Evolutionary conservation across 1,284 basidiomycete species (phyloP).

Genomic region (Papiliotrema flavescens): DNA sequence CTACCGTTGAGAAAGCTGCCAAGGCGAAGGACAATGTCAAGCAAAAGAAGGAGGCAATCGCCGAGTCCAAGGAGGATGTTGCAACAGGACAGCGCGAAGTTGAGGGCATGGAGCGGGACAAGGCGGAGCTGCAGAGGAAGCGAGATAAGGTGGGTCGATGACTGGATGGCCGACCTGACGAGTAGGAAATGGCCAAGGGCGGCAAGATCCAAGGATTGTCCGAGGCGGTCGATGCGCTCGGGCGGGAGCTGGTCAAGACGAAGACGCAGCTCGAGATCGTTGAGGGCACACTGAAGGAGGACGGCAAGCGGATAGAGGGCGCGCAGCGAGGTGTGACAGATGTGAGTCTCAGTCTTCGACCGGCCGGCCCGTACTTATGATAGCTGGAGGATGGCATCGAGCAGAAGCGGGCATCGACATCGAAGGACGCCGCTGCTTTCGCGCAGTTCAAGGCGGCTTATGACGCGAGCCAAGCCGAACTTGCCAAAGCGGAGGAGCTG

Average conservation of each 20-base stretch:
- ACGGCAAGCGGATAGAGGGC: slow-evolving; percentile 61
- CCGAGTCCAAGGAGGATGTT: slow-evolving; percentile 44
- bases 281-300: slow-evolving; percentile 71
- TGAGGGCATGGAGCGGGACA: slow-evolving; percentile 57
- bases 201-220: slow-evolving; percentile 76
- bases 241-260: slow-evolving; percentile 81
- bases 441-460: slow-evolving; percentile 60
- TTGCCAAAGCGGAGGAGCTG: slow-evolving; percentile 82
- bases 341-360: slow-evolving; percentile 51
- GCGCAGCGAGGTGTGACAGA: slow-evolving; percentile 61
- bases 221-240: slow-evolving; percentile 71
- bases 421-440: slow-evolving; percentile 46
- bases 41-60: slow-evolving; percentile 37
- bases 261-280: slow-evolving; percentile 85
- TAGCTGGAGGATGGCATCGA: slow-evolving; percentile 60
- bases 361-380: slow-evolving; percentile 11
- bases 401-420: slow-evolving; percentile 61
- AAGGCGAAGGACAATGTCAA: slow-evolving; percentile 46
- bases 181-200: slow-evolving; percentile 60
- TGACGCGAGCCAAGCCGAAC: slow-evolving; percentile 61
- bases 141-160: slow-evolving; percentile 52
- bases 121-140: slow-evolving; percentile 62
- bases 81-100: slow-evolving; percentile 53
- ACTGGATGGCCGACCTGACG: neutral
- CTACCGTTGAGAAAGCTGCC: slow-evolving; percentile 59